Evolutionary conservation across 2,329 filamentous ascomycete genomes (phyloP).

Genomic region (Waltergamsia citrina): DNA sequence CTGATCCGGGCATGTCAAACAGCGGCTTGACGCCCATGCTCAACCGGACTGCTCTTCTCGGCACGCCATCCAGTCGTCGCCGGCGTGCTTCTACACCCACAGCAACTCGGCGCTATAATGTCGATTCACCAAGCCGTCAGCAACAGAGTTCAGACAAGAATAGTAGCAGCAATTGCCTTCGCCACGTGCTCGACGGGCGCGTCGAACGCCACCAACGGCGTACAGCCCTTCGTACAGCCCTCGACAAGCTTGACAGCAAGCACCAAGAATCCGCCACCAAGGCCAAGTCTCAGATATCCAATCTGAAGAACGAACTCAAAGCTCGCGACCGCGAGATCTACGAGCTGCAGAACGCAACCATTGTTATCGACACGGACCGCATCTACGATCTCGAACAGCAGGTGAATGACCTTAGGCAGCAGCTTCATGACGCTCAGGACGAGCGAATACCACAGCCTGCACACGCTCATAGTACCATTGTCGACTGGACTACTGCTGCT

Average conservation of each 20-base stretch:
- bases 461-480: neutral
- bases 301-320: slow-evolving; percentile 37
- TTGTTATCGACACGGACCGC: slow-evolving; percentile 35
- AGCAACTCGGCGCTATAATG: too few relatives aligned
- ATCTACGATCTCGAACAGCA: slow-evolving; percentile 31
- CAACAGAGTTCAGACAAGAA: slow-evolving; percentile 10
- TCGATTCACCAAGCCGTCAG: slow-evolving; percentile 11
- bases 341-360: slow-evolving; percentile 38
- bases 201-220: slow-evolving; percentile 47
- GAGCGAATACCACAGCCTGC: slow-evolving; percentile 5
- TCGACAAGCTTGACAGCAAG: slow-evolving; percentile 40
- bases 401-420: slow-evolving; percentile 22
- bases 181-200: slow-evolving; percentile 46
- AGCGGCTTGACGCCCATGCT: slow-evolving; percentile 53
- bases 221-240: slow-evolving; percentile 47
- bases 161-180: slow-evolving; percentile 23
- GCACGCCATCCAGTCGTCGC: slow-evolving; percentile 14
- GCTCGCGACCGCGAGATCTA: slow-evolving; percentile 43
- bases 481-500: slow-evolving; percentile 41
- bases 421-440: slow-evolving; percentile 14
- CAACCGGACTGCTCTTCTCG: slow-evolving; percentile 35
- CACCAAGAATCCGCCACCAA: slow-evolving; percentile 29
- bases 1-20: slow-evolving; percentile 40
- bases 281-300: slow-evolving; percentile 35
- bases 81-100: slow-evolving; percentile 37